Percentiles rank a stretch among this genome's conserved stretches.
phyloP scores from a whole-genome alignment of 2,329 filamentous ascomycete genomes.

The Hypoxylon sp. region DNA sequence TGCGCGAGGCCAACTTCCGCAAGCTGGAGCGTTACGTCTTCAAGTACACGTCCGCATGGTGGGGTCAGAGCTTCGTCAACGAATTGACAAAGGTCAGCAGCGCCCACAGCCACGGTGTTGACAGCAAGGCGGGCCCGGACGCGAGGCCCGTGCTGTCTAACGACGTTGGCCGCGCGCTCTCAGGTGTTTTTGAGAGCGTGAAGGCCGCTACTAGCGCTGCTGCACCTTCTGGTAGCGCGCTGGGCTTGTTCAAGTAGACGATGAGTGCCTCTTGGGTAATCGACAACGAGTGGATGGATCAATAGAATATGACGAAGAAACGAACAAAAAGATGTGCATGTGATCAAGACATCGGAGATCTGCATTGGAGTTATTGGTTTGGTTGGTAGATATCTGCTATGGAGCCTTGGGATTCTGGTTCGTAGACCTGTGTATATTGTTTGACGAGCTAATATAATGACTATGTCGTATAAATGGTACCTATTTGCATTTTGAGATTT shows the following conservation, averaged over 20 bases:
- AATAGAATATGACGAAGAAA: conserved; percentile 6
- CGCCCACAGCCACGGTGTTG: conserved; percentile 38
- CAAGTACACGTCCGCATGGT: conserved; percentile 98
- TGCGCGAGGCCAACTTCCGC: conserved; percentile 84
- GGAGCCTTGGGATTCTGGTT: conserved; percentile 17
- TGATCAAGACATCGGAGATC: conserved; percentile 17
- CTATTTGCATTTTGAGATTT: too few relatives aligned
- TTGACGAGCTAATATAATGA: conserved; percentile 13
- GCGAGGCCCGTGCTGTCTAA: conserved; percentile 32
- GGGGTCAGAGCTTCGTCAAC: conserved; percentile 90
- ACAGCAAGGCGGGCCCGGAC: conserved; percentile 35
- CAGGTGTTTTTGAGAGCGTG: conserved; percentile 43
- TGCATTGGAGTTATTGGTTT: conserved; percentile 24
- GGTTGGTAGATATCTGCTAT: conserved; percentile 25
- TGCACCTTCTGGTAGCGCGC: conserved; percentile 36
- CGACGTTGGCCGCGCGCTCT: conserved; percentile 39
- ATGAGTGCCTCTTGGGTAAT: too few relatives aligned
- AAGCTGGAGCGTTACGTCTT: conserved; percentile 95
- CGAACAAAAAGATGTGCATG: conserved; percentile 14
- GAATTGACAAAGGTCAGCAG: conserved; percentile 71
- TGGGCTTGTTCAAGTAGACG: conserved; percentile 27
- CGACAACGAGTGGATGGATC: background rate
- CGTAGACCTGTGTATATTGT: conserved; percentile 26
- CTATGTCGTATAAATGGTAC: background rate
- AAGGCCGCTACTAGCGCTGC: conserved; percentile 41